phyloP scores from a whole-genome alignment of 169 alveolate genomes.

The Cryptosporidium tyzzeri region DNA sequence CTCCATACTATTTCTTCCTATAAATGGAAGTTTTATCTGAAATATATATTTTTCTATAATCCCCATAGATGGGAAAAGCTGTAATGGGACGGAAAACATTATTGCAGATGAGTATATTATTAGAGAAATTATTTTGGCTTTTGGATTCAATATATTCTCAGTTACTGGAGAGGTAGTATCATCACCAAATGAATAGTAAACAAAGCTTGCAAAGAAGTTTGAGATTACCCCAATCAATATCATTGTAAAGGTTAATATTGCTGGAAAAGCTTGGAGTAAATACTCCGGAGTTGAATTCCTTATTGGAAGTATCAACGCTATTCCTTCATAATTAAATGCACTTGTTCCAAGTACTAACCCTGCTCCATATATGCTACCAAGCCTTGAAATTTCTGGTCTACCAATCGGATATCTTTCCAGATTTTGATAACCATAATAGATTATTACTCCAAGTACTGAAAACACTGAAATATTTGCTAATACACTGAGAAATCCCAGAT shows the following conservation, averaged over 20 bases:
- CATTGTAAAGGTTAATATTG: conserved; percentile 42
- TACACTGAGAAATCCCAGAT: conserved; percentile 53
- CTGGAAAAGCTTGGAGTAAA: conserved; percentile 1
- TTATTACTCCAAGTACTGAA: conserved; percentile 47
- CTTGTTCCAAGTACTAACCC: conserved; percentile 73
- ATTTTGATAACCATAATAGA: conserved; percentile 36
- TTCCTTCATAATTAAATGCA: conserved; percentile 68
- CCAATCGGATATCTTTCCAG: conserved; percentile 26
- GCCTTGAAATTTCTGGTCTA: conserved; percentile 11
- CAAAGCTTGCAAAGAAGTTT: conserved; percentile 52
- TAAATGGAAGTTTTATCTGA: background rate
- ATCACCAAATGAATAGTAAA: conserved; percentile 71
- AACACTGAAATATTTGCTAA: conserved; percentile 59
- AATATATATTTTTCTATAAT: conserved; percentile 47
- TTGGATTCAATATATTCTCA: conserved; percentile 56
- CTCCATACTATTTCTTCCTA: background rate
- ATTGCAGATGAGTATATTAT: conserved; percentile 53
- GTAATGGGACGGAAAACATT: conserved; percentile 65
- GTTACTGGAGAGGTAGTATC: conserved; percentile 73
- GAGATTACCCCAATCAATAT: conserved; percentile 59
- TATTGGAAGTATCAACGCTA: conserved; percentile 63
- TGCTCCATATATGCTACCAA: conserved; percentile 68
- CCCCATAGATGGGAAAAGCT: conserved; percentile 49
- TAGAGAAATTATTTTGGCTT: conserved; percentile 26
- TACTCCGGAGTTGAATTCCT: conserved; percentile 49